Base-by-base conservation (phyloP, 306 rosid genomes). In the Begonia masoniana region DNA sequence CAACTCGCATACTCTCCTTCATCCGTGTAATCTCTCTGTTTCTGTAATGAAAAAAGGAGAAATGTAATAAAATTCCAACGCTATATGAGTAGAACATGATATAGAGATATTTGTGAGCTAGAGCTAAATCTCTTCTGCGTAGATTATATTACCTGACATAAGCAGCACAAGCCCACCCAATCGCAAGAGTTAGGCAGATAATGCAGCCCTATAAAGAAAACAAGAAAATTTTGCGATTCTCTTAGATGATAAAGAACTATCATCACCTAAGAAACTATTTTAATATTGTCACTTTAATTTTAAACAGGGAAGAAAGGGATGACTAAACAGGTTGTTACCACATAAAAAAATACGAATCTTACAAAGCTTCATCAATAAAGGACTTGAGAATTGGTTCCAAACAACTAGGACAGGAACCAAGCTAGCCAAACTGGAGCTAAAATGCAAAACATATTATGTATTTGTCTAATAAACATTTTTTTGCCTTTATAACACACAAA, bases 101-200 rank as follows among this genome's bases (percentile, higher is more conserved):
- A 45, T 12, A 45, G 4, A 45, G 49, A 10, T 10, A 10, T 11
- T 45, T 10, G 49, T 45, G 49, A n/a, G n/a, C 14, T 2, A 12
- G 13, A 10, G 15, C 7, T n/a, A 6, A 45, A 3, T n/a, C 13
- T 45, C 49, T 10, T 10, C n/a, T 12, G 15, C 4, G 15, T 26
- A 45, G 13, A 50, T 50, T 50, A 17, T 21, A 50, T 23, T 78
- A 87, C 96, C 96, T 83, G 62, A 87, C 84, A 76, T 43, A 74
- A 50, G 94, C 80, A 13, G 94, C 96, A 60, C 55, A 58, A 54
- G 71, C 87, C 94, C 94, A 87, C 15, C 96, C 96, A 13, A 78
- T 6, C 19, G 94, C 94, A 60, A 87, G 87, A 53, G 15, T 0
- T 68, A 83, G 70, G 68, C 87, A 76, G 60, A 87, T 83, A 13